Percentiles rank a stretch among this genome's conserved stretches.
Conservation (phyloP, 129 eudicot genomes). For the Dittrichia graveolens region DNA sequence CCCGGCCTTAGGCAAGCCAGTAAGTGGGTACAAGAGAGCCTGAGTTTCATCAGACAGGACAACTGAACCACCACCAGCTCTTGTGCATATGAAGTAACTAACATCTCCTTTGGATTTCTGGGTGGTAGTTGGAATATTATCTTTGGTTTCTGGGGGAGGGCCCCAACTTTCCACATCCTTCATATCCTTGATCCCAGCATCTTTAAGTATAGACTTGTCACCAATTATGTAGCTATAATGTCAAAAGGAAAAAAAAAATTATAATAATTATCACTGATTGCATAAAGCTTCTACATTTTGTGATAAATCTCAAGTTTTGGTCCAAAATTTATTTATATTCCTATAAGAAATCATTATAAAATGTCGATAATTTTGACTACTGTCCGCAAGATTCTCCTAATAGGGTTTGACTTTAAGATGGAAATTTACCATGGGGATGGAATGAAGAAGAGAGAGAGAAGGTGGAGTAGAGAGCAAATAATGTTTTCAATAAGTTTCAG, state of each 20-base stretch:
- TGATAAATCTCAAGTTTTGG: not conserved
- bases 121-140: slow-evolving; percentile 37
- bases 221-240: slow-evolving; percentile 76
- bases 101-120: slow-evolving; percentile 78
- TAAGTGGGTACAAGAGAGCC: slow-evolving; percentile 75
- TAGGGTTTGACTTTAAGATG: no score
- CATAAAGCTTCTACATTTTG: not conserved
- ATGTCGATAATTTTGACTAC: not conserved
- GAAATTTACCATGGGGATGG: no score
- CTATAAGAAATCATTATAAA: not conserved
- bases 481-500: no score
- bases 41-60: slow-evolving; percentile 67
- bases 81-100: slow-evolving; percentile 93
- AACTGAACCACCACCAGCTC: slow-evolving; percentile 92
- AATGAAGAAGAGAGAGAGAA: no score
- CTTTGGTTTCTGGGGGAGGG: slow-evolving; percentile 82
- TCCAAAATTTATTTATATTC: not conserved
- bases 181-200: slow-evolving; percentile 81
- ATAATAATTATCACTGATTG: slow-evolving; percentile 1
- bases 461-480: no score
- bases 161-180: slow-evolving; percentile 74
- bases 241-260: not conserved
- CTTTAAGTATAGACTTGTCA: slow-evolving; percentile 78
- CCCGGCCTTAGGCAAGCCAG: slow-evolving; percentile 94
- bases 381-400: not conserved